These are phyloP conservation scores for Trametes sp. DNA, from an alignment of 1,284 basidiomycete genomes.

Conservation along the genomic window DNA sequence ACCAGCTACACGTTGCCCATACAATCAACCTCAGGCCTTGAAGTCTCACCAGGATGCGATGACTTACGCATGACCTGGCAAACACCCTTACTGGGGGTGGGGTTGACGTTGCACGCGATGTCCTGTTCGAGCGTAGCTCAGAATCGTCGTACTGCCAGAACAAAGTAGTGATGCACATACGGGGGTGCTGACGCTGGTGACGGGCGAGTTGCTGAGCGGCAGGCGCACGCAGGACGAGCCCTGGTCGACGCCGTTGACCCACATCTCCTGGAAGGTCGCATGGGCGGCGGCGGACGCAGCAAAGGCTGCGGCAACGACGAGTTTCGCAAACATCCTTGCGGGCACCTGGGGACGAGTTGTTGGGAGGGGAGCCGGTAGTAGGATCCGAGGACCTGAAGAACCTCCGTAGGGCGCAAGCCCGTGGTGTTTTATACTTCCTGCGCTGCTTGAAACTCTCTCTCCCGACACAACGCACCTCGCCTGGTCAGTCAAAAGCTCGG, in stretches of 20 bases:
- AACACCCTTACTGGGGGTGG: conserved; percentile 44
- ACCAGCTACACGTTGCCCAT: conserved; percentile 45
- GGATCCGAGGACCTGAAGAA: conserved; percentile 1
- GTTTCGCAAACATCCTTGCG: conserved; percentile 37
- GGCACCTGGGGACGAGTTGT: background rate
- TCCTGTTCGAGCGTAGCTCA: conserved; percentile 43
- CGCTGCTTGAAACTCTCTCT: too few relatives aligned
- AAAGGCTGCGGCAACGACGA: conserved; percentile 46
- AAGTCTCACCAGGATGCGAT: too few relatives aligned
- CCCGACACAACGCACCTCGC: background rate
- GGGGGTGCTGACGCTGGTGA: conserved; percentile 48
- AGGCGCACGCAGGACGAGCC: conserved; percentile 54
- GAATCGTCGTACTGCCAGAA: background rate
- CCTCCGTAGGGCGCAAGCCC: background rate
- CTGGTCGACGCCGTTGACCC: conserved; percentile 59
- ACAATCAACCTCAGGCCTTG: background rate
- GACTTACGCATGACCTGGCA: conserved; percentile 52
- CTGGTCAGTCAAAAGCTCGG: conserved; percentile 22
- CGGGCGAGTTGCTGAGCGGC: conserved; percentile 55
- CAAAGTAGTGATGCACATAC: conserved; percentile 37
- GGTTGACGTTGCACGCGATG: conserved; percentile 54
- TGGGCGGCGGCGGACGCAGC: conserved; percentile 52
- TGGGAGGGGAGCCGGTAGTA: background rate
- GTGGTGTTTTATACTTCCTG: conserved; percentile 6
- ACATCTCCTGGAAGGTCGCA: conserved; percentile 61